A percentile compares a stretch with the other conserved stretches of the same genome.
phyloP scores from a whole-genome alignment of 371 early-diverging fungal genomes.

The Mortierella sp. region DNA sequence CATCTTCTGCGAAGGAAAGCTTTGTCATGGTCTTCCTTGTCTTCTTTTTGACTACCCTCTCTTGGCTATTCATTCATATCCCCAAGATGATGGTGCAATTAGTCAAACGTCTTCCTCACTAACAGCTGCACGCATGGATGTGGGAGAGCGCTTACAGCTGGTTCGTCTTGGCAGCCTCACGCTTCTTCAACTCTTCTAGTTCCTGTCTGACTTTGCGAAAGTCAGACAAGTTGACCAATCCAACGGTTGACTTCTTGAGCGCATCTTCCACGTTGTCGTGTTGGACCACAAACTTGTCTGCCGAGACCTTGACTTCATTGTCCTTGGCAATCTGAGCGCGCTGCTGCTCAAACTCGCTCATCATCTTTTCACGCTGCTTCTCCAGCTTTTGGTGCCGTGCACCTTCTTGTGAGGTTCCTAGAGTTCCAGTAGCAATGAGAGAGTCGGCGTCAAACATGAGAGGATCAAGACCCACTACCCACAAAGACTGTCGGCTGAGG shows the following conservation, averaged over 20 bases:
- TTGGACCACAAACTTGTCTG: slow-evolving; percentile 86
- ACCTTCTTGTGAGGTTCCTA: slow-evolving; percentile 62
- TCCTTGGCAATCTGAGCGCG: slow-evolving; percentile 84
- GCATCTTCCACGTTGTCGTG: slow-evolving; percentile 82
- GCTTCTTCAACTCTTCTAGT: slow-evolving; percentile 81
- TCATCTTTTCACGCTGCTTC: slow-evolving; percentile 79
- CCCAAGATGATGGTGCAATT: too few species aligned
- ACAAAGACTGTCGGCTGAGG: too few species aligned
- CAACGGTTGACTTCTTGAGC: slow-evolving; percentile 89
- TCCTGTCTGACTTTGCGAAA: slow-evolving; percentile 87
- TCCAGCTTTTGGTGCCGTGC: slow-evolving; percentile 78
- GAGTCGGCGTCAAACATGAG: too few species aligned
- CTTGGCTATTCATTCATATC: slow-evolving; percentile 43
- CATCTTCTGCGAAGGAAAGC: slow-evolving; percentile 77
- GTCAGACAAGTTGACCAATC: slow-evolving; percentile 89
- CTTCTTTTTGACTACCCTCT: slow-evolving; percentile 69
- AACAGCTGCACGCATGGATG: too few species aligned
- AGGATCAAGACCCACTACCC: too few species aligned
- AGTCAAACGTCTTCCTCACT: too few species aligned
- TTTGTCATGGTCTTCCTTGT: slow-evolving; percentile 69
- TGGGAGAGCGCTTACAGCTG: slow-evolving; percentile 19
- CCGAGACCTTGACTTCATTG: slow-evolving; percentile 77
- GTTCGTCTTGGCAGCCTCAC: slow-evolving; percentile 79
- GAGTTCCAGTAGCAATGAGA: too few species aligned
- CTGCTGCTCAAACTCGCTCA: slow-evolving; percentile 79